These are phyloP conservation scores for Lipomyces chichibuensis DNA, from an alignment of 805 yeast species.

Conservation along the genomic window DNA sequence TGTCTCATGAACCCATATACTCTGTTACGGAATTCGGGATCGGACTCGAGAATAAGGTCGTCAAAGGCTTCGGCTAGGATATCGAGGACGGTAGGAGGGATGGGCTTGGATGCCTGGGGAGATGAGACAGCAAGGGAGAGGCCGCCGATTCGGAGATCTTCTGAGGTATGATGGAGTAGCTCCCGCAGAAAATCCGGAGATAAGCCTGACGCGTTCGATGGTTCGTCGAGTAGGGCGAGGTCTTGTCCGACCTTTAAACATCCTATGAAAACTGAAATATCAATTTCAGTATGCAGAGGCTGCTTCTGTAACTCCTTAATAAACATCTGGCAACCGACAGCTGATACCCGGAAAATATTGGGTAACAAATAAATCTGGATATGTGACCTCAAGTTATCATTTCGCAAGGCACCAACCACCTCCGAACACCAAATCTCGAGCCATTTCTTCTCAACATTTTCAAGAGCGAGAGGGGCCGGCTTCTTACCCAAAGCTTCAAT, in stretches of 20 bases:
- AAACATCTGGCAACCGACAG: slow-evolving; percentile 49
- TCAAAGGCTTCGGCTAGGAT: slow-evolving; percentile 52
- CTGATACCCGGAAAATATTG: slow-evolving; percentile 58
- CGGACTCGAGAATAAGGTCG: slow-evolving; percentile 62
- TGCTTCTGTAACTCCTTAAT: slow-evolving; percentile 41
- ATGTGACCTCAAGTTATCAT: slow-evolving; percentile 48
- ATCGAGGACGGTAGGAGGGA: slow-evolving; percentile 52
- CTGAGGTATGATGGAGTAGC: slow-evolving; percentile 54
- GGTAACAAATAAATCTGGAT: slow-evolving; percentile 66
- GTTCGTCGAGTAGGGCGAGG: slow-evolving; percentile 55
- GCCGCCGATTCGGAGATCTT: slow-evolving; percentile 54
- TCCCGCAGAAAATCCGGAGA: slow-evolving; percentile 43
- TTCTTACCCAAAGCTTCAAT: slow-evolving; percentile 11
- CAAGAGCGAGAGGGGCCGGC: not conserved
- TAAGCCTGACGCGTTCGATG: slow-evolving; percentile 44
- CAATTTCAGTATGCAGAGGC: slow-evolving; percentile 34
- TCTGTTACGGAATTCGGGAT: slow-evolving; percentile 68
- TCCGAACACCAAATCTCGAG: slow-evolving; percentile 54
- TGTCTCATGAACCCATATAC: slow-evolving; percentile 63
- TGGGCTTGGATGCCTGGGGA: slow-evolving; percentile 61
- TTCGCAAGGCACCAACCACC: slow-evolving; percentile 46
- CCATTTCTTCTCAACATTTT: slow-evolving; percentile 49
- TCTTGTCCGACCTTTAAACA: slow-evolving; percentile 68
- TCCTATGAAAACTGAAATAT: slow-evolving; percentile 53
- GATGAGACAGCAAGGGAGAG: slow-evolving; percentile 65